phyloP scores from a whole-genome alignment of 2,329 filamentous ascomycete genomes.

The Xylaria sp. region DNA sequence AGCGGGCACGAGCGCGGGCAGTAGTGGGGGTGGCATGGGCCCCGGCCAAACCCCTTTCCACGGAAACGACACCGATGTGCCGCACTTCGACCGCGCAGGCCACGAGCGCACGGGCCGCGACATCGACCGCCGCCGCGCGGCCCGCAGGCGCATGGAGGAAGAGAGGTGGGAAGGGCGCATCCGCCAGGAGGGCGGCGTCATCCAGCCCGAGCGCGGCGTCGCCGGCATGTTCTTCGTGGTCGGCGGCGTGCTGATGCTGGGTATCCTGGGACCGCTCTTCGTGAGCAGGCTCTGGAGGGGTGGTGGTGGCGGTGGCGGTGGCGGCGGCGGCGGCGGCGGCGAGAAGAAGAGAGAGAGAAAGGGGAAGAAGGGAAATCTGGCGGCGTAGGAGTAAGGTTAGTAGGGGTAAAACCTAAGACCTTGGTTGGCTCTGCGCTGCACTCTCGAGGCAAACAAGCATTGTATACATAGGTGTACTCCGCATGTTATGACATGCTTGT shows the following conservation, averaged over 20 bases:
- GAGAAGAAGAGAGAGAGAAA: conserved; percentile 9
- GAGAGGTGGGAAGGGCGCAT: conserved; percentile 6
- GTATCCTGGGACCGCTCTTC: conserved; percentile 49
- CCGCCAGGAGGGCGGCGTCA: conserved; percentile 33
- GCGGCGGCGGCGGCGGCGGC: too few species aligned
- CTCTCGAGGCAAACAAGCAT: too few species aligned
- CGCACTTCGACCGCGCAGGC: conserved; percentile 75
- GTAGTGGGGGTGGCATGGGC: conserved; percentile 56
- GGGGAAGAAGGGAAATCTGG: background rate
- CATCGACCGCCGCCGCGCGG: conserved; percentile 54
- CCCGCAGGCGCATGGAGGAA: conserved; percentile 42
- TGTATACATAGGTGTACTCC: background rate
- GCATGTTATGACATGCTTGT: background rate
- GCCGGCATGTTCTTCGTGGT: conserved; percentile 54
- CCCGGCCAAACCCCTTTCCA: conserved; percentile 56
- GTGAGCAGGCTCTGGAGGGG: conserved; percentile 41
- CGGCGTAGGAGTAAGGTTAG: too few species aligned
- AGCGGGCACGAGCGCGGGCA: conserved; percentile 17
- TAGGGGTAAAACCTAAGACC: too few species aligned
- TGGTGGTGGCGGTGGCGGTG: conserved; percentile 26
- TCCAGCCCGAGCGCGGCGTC: conserved; percentile 45
- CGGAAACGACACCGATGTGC: conserved; percentile 54
- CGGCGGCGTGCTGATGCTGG: conserved; percentile 49
- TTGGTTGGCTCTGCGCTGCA: too few species aligned
- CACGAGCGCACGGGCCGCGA: conserved; percentile 75